These are phyloP conservation scores for Malassezia equina DNA, from an alignment of 1,284 basidiomycete species.

Conservation along the genomic window DNA sequence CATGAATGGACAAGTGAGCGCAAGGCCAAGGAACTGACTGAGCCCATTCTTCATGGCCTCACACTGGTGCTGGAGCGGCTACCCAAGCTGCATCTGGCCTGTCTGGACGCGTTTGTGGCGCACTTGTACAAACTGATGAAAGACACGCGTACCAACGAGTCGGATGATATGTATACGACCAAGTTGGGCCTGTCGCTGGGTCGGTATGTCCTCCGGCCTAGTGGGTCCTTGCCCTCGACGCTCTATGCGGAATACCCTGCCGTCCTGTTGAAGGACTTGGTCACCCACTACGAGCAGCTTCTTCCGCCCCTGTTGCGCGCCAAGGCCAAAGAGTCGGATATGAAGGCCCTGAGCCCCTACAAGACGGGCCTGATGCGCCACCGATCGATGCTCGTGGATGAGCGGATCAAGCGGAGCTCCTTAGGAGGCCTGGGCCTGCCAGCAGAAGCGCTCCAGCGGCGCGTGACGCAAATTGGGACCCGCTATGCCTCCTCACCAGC, in stretches of 20 bases:
- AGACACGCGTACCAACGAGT: slow-evolving; percentile 55
- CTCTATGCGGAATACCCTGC: slow-evolving; percentile 60
- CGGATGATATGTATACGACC: slow-evolving; percentile 65
- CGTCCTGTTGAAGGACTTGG: slow-evolving; percentile 65
- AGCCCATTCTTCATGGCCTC: slow-evolving; percentile 61
- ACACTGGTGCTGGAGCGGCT: slow-evolving; percentile 61
- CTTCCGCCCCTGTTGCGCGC: slow-evolving; percentile 69
- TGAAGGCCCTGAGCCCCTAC: slow-evolving; percentile 27
- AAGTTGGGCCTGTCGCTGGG: slow-evolving; percentile 80
- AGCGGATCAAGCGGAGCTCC: slow-evolving; percentile 50
- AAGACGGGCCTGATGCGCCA: slow-evolving; percentile 64
- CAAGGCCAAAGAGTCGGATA: slow-evolving; percentile 72
- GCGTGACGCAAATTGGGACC: slow-evolving; percentile 23
- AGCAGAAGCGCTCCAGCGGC: slow-evolving; percentile 18
- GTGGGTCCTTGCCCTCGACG: slow-evolving; percentile 74
- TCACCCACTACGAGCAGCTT: slow-evolving; percentile 65
- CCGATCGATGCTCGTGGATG: slow-evolving; percentile 75
- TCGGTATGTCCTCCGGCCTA: slow-evolving; percentile 71
- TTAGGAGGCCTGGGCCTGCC: slow-evolving; percentile 23
- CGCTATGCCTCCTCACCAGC: neutral
- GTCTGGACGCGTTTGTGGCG: slow-evolving; percentile 66
- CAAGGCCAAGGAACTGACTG: neutral
- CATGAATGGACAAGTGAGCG: neutral
- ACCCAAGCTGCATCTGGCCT: slow-evolving; percentile 69
- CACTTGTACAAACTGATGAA: slow-evolving; percentile 67